Base-by-base conservation (phyloP, 345 rosid species). In the Euphorbia pulcherrima region DNA sequence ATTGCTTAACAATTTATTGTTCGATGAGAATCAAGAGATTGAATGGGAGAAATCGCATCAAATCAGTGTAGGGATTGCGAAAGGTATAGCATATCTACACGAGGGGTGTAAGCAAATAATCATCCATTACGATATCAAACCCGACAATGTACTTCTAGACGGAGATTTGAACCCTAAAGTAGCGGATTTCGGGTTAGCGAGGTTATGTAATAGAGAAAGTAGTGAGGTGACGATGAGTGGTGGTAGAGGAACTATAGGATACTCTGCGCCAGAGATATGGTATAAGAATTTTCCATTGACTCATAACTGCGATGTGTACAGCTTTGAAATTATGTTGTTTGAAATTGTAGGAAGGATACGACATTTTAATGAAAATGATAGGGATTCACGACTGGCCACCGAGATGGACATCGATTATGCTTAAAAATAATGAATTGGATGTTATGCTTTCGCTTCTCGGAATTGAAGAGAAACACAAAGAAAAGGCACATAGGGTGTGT, bases 121-220 rank as follows among this genome's bases (percentile, higher is more conserved):
- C 13, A 18, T 77, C 1, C 81, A 73, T 33, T 77, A 69, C 0
- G 81, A 77, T 66, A 77, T 77, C 46, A 77, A 77, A 60, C 72
- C 81, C 2, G 74, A 33, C n/a, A 77, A 77, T 33, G 48, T 77
- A 5, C 72, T 77, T 2, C 65, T 77, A 5, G 75, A 77, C 29
- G 8, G 35, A 3, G 56, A 60, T 20, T 44, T 73, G 24, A 21
- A 5, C 5, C 72, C 81, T 0, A 77, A 73, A 64, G 72, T 77
- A 0, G 71, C 74, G 0, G 81, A 77, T 56, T 77, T 77, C 0
- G 77, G 81, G 13, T 50, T 77, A 0, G 77, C 81, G 26, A 69
- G 69, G 77, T 39, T 73, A 0, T 51, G 40, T 23, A 20, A 52
- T 4, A 52, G 27, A 21, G 74, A 62, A 37, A 70, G 8, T 1